Evolutionary conservation across 257 asterid species (phyloP).

Genomic region (Phtheirospermum japonicum): DNA sequence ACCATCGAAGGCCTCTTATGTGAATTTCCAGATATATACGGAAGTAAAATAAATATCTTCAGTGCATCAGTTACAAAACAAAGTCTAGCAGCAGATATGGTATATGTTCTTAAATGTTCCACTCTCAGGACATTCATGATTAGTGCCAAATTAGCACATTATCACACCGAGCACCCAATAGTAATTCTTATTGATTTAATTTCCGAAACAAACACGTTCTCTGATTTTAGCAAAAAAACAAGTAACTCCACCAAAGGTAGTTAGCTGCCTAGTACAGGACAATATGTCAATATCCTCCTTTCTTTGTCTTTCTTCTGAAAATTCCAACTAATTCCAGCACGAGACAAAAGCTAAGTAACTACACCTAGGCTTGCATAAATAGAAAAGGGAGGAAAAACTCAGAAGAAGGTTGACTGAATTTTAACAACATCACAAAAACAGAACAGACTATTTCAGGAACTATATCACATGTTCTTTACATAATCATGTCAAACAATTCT

Average conservation of each 20-base stretch:
- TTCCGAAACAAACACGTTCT: background rate
- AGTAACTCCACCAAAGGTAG: no score
- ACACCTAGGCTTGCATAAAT: background rate
- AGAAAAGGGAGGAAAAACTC: background rate
- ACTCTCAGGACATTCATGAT: background rate
- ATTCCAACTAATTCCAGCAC: background rate
- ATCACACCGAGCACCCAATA: no score
- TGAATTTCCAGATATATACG: background rate
- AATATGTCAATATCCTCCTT: background rate
- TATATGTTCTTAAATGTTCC: background rate
- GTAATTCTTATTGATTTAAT: no score
- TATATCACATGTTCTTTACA: background rate
- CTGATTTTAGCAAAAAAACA: background rate
- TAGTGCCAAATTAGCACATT: background rate
- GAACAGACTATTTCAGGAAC: slow-evolving; percentile 8
- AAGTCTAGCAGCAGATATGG: background rate
- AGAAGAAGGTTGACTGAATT: background rate
- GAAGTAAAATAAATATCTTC: background rate
- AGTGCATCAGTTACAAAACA: background rate
- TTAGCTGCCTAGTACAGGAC: background rate
- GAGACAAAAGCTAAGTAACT: slow-evolving; percentile 1
- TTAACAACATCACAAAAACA: slow-evolving; percentile 9
- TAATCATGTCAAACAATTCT: background rate
- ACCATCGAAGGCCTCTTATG: background rate
- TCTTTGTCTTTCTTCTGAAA: no score